Evolutionary conservation across 371 early-diverging fungal species (phyloP), one percentile per base, ranked within the genome.

Genomic region (Rhizopus delemar): DNA sequence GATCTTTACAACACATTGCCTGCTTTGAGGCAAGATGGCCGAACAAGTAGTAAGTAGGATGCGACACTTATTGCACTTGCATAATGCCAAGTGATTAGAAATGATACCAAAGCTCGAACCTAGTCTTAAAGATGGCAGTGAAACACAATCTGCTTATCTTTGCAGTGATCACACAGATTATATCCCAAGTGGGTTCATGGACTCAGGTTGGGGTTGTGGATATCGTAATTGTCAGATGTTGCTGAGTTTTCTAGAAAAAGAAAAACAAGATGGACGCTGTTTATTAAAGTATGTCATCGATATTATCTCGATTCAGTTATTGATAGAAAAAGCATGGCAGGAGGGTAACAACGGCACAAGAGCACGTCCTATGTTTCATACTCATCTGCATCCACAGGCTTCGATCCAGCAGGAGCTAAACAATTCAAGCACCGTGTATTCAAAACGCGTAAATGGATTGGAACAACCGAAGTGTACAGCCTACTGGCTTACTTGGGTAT

Each of bases 181-280:
- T 39, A 62, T 80, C 32, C 64, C 73, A 6, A 71, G 79, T 12
- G 81, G 76, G 0, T 55, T 74, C 6, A 52, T 74, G 16, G 89
- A 89, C 58, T 71, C 80, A 12, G 85, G 84, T 8, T 91, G 89
- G 88, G 89, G 86, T 0, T 91, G 92, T 56, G 92, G 92, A 3
- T 91, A 91, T 60, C 77, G 90, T 8, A 90, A 90, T 58, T 75
- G 83, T 34, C 89, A 89, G 55, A 90, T 88, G 86, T 61, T 90
- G 32, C 66, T 88, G 66, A 82, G 81, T 5, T 82, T 81, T 53
- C 60, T 88, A 2, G 71, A 79, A 56, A 54, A 67, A 15, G 66
- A 75, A 43, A 46, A 55, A 8, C 64, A 73, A 36, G 59, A 60
- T 6, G 67, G 66, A 0, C 70, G 68, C 7, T 60, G 51, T 32